phyloP scores from a whole-genome alignment of 192 early-diverging fungal genomes.

The Podila clonocystis region DNA sequence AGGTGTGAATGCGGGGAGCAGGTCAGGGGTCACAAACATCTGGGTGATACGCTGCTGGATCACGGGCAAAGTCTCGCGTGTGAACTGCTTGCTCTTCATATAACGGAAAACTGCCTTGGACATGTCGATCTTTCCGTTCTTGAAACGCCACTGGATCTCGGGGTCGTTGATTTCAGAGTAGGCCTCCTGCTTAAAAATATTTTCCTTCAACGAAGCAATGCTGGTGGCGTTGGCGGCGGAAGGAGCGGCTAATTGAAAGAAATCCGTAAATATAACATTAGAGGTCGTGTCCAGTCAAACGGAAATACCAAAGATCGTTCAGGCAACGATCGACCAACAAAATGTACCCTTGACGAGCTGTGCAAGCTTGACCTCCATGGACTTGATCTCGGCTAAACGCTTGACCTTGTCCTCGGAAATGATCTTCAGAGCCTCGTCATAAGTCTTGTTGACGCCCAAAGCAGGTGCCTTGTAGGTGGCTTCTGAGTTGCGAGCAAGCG shows the following conservation, averaged over 20 bases:
- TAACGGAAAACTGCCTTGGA: constrained; percentile 74
- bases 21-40: constrained; percentile 82
- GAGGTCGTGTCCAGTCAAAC: too few species aligned
- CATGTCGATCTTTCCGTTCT: constrained; percentile 71
- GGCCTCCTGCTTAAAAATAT: constrained; percentile 64
- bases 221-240: constrained; percentile 49
- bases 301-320: background rate
- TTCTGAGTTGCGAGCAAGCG: constrained; percentile 14
- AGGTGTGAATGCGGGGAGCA: constrained; percentile 66
- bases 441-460: constrained; percentile 71
- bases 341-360: constrained; percentile 50
- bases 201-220: constrained; percentile 60
- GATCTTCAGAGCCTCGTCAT: constrained; percentile 79
- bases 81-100: constrained; percentile 70
- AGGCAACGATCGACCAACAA: background rate
- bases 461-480: constrained; percentile 60
- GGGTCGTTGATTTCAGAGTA: constrained; percentile 76
- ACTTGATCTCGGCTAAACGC: constrained; percentile 54
- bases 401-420: constrained; percentile 68
- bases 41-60: constrained; percentile 74
- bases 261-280: background rate
- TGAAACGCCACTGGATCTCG: constrained; percentile 73
- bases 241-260: constrained; percentile 21
- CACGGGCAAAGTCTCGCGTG: constrained; percentile 55
- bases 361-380: constrained; percentile 51